Base-by-base conservation (phyloP, 345 rosid species). In the Syzygium oleosum region DNA sequence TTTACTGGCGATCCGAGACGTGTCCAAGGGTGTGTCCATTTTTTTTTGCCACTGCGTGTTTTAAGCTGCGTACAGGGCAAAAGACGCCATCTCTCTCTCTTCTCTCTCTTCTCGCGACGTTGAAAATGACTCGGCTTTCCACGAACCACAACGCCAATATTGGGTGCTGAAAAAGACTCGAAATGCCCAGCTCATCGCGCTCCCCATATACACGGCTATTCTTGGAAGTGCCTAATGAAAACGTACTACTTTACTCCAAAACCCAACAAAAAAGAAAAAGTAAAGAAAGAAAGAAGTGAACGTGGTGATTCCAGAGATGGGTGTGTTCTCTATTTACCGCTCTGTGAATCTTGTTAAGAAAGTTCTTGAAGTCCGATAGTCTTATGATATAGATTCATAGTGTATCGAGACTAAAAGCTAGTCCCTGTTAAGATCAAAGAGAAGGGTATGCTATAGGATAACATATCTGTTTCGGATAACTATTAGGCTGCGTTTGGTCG, bases 11-110 rank as follows among this genome's bases (percentile, higher is more conserved):
- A 68, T 90, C 85, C 41, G 89, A 93, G 88, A 93, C 94, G 93
- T 91, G 92, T 93, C 93, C 54, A 84, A 17, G 89, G 90, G 79
- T 87, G 46, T 84, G 17, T 85, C 25, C 6, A 56, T 90, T 87
- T 65, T 86, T 77, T 73, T 87, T 91, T 88, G 93, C 77, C 91
- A 88, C 90, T 88, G 92, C 94, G 95, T 87, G 93, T 88, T 88
- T 92, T 88, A 91, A 93, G 93, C 93, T 89, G 94, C 91, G 91
- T 93, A 88, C 93, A 92, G 90, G 90, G 91, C 94, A 93, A 91
- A 93, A 93, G 94, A 94, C 91, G 97, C 95, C 92, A 93, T 65
- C 51, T 34, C 85, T 86, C 83, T 54, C 46, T 88, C 83, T 56
- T 87, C 88, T 55, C 79, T 2, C 79, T 68, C 80, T 73, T 19